Evolutionary conservation across 257 asterid genomes (phyloP).

Genomic region (Nicotiana attenuata): DNA sequence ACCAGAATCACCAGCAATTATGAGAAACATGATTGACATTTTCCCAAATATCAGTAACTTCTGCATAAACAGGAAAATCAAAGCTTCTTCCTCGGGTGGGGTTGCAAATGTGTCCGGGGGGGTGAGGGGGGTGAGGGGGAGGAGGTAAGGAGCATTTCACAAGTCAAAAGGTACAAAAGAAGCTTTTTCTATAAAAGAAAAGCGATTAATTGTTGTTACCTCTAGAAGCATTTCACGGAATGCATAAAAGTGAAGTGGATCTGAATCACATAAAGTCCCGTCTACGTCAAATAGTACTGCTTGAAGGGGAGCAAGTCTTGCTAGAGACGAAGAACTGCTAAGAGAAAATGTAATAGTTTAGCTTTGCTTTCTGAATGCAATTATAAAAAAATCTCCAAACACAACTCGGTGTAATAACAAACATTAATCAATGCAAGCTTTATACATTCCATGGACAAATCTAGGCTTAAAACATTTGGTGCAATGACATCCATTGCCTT

Average conservation of each 20-base stretch:
- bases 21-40: not conserved
- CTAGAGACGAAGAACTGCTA: constrained; percentile 50
- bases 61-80: not conserved
- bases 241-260: constrained; percentile 75
- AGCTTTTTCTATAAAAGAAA: not conserved
- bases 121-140: not conserved
- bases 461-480: not conserved
- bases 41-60: not conserved
- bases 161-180: not conserved
- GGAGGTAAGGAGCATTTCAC: not conserved
- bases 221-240: constrained; percentile 72
- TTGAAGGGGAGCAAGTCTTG: constrained; percentile 73
- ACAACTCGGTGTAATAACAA: not conserved
- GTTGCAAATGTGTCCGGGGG: not conserved
- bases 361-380: not conserved
- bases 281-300: constrained; percentile 92
- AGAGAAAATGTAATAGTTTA: constrained; percentile 18
- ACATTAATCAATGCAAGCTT: not conserved
- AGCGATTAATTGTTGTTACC: constrained; percentile 27
- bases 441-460: not conserved
- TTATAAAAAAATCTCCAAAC: not conserved
- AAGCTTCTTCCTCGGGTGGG: not conserved
- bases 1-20: not conserved
- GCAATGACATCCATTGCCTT: not conserved
- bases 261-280: constrained; percentile 91